A percentile compares a stretch with the other conserved stretches of the same genome.
These are phyloP conservation scores for Leccinum fibrillosum DNA, from an alignment of 768 basidiomycete species.

Conservation along the genomic window DNA sequence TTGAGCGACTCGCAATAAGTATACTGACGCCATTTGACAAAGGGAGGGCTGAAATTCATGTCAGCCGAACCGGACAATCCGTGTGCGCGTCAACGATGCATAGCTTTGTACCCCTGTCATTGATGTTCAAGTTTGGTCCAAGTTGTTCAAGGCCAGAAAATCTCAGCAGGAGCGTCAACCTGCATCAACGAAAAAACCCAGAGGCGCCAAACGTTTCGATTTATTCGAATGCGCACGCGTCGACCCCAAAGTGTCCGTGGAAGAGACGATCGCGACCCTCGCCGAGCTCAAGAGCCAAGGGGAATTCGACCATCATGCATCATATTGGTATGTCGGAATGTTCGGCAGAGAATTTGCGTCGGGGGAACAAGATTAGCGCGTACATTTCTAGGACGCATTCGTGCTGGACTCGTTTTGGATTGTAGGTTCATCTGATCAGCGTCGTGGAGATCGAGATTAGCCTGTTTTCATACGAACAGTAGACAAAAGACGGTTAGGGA, in stretches of 20 bases:
- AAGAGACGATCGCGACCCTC: constrained; percentile 35
- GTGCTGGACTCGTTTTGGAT: neutral
- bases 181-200: too few species aligned
- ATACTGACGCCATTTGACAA: neutral
- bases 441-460: constrained; percentile 33
- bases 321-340: constrained; percentile 49
- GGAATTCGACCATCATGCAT: constrained; percentile 46
- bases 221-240: too few species aligned
- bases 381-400: too few species aligned
- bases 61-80: neutral
- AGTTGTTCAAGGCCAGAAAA: too few species aligned
- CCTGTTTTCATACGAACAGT: constrained; percentile 52
- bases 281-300: constrained; percentile 30
- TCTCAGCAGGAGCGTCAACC: too few species aligned
- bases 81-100: too few species aligned
- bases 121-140: too few species aligned
- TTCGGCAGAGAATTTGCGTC: constrained; percentile 44
- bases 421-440: too few species aligned
- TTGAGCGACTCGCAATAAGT: neutral
- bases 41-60: constrained; percentile 4
- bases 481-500: constrained; percentile 39
- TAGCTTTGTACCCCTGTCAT: too few species aligned
- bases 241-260: too few species aligned
- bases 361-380: constrained; percentile 20
- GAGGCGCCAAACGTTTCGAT: too few species aligned